Evolutionary conservation across 768 basidiomycete species (phyloP).

Genomic region (Rossbeevera mucosa): DNA sequence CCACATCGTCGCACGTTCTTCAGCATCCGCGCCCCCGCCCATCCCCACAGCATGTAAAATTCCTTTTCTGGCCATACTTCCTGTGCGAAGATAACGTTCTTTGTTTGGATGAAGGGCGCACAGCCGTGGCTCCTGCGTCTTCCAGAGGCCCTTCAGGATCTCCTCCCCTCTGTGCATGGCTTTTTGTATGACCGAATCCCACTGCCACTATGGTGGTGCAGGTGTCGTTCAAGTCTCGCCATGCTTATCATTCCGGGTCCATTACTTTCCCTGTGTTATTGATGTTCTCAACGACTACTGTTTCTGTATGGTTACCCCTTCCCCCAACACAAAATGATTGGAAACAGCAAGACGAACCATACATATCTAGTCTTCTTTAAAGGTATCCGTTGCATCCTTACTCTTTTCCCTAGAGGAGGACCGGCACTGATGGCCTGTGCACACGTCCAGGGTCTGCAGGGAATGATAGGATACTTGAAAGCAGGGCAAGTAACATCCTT

Average conservation of each 20-base stretch:
- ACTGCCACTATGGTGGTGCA: background rate
- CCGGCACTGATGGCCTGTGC: too few species aligned
- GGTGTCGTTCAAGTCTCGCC: background rate
- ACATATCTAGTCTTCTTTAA: background rate
- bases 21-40: background rate
- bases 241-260: background rate
- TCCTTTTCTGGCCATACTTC: constrained; percentile 8
- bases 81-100: too few species aligned
- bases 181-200: too few species aligned
- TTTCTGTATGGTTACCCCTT: background rate
- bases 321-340: background rate
- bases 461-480: background rate
- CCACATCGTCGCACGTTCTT: constrained; percentile 15
- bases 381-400: too few species aligned
- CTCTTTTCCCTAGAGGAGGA: too few species aligned
- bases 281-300: background rate
- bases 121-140: too few species aligned
- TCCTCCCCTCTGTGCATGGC: too few species aligned
- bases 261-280: background rate
- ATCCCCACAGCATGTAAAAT: background rate
- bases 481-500: background rate
- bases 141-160: too few species aligned
- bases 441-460: background rate
- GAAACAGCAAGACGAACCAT: background rate
- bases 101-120: too few species aligned